Conservation (phyloP, 108 stramenopile genomes). For the Nitzschia inconspicua region DNA sequence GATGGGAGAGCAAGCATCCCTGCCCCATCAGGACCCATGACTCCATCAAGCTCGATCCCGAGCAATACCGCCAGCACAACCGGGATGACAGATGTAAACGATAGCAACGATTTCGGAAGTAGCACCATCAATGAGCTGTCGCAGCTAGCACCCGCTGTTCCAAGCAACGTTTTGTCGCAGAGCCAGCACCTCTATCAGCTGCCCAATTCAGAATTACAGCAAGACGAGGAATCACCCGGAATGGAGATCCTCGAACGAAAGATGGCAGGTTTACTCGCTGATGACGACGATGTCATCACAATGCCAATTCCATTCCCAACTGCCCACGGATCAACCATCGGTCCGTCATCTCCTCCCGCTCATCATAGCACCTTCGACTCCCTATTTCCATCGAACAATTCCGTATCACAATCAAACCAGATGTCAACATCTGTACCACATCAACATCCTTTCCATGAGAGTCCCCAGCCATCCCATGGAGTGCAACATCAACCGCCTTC, state of each 20-base stretch:
- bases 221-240: constrained; percentile 7
- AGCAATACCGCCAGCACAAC: too few species aligned
- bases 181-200: neutral
- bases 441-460: too few species aligned
- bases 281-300: constrained; percentile 22
- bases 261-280: constrained; percentile 30
- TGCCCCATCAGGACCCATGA: too few species aligned
- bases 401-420: neutral
- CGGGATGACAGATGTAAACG: too few species aligned
- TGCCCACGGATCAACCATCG: neutral
- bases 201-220: neutral
- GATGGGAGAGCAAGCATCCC: neutral
- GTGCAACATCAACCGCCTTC: neutral
- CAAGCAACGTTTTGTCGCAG: neutral
- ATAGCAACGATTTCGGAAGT: too few species aligned
- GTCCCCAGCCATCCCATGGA: too few species aligned
- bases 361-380: neutral
- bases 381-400: constrained; percentile 3
- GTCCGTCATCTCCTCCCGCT: neutral
- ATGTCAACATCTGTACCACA: too few species aligned
- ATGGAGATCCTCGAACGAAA: constrained; percentile 29
- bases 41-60: too few species aligned
- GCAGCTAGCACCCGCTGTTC: neutral
- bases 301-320: constrained; percentile 2
- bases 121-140: too few species aligned